A percentile compares a stretch with the other conserved stretches of the same genome.
These are phyloP conservation scores for Claviceps sp. DNA, from an alignment of 2,329 filamentous ascomycete species.

Conservation along the genomic window DNA sequence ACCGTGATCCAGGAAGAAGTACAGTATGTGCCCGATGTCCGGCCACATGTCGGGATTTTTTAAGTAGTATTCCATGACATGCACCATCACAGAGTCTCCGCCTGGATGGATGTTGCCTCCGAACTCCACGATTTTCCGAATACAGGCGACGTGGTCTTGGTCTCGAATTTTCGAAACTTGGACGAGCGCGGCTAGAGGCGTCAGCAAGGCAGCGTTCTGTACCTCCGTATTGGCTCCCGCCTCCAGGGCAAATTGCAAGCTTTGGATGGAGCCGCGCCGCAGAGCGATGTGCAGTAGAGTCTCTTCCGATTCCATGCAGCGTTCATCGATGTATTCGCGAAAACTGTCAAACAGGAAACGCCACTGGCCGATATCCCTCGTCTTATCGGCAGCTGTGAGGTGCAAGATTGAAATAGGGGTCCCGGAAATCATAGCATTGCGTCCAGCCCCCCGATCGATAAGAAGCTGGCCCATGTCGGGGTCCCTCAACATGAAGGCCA, in stretches of 20 bases:
- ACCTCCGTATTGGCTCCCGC: neutral
- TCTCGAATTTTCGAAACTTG: neutral
- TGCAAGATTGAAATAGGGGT: neutral
- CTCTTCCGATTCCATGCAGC: neutral
- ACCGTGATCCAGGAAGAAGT: neutral
- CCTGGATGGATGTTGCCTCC: conserved; percentile 1
- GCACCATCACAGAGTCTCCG: neutral
- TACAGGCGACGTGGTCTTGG: neutral
- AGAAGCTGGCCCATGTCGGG: neutral
- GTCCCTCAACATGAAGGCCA: neutral
- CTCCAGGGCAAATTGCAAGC: neutral
- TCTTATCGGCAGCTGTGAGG: neutral
- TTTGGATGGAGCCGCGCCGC: neutral
- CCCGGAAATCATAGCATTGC: neutral
- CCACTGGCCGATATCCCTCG: neutral
- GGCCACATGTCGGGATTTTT: neutral
- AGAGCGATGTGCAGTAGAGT: neutral
- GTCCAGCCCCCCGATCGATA: neutral
- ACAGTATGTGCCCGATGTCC: neutral
- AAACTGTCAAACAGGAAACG: neutral
- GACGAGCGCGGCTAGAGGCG: neutral
- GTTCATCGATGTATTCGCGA: neutral
- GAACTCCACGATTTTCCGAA: neutral
- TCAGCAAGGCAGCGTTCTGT: neutral
- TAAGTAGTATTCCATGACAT: neutral